phyloP scores from a whole-genome alignment of 495 filamentous ascomycete genomes.

The Ascodesmis nigricans region DNA sequence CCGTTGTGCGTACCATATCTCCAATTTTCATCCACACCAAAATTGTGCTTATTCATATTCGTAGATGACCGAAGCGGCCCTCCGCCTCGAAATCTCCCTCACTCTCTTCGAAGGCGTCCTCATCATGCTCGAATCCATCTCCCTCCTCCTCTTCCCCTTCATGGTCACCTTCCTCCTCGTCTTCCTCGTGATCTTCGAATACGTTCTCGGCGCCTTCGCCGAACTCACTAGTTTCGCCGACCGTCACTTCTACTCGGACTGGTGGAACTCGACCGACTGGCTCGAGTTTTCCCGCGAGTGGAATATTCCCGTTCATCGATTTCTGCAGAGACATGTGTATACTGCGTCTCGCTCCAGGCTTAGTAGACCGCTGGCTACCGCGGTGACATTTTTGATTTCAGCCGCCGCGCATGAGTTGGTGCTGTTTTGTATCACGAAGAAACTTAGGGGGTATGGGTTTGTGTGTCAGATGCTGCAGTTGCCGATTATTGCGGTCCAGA shows the following conservation, averaged over 20 bases:
- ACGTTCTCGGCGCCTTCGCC: slow-evolving; percentile 80
- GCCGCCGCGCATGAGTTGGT: slow-evolving; percentile 83
- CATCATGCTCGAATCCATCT: slow-evolving; percentile 78
- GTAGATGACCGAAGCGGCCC: slow-evolving; percentile 38
- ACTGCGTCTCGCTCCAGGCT: slow-evolving; percentile 50
- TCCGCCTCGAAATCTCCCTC: slow-evolving; percentile 36
- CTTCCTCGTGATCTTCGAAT: slow-evolving; percentile 95
- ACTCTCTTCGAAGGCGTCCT: slow-evolving; percentile 45
- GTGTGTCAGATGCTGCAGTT: slow-evolving; percentile 88
- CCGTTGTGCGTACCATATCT: slow-evolving; percentile 34
- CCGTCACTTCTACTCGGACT: slow-evolving; percentile 89
- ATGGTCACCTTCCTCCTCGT: slow-evolving; percentile 90
- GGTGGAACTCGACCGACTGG: slow-evolving; percentile 83
- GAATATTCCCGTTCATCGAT: slow-evolving; percentile 97
- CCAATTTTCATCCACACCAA: not conserved
- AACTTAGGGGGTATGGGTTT: slow-evolving; percentile 84
- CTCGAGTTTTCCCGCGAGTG: slow-evolving; percentile 93
- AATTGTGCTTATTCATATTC: too few relatives aligned
- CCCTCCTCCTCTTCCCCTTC: slow-evolving; percentile 83
- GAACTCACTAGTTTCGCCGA: slow-evolving; percentile 90
- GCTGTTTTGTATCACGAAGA: slow-evolving; percentile 96
- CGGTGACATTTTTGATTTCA: slow-evolving; percentile 80
- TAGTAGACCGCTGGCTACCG: slow-evolving; percentile 55
- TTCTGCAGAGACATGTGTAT: slow-evolving; percentile 89
- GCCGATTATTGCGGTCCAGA: slow-evolving; percentile 78